These are phyloP conservation scores for Cavenderia fasciculata DNA, from an alignment of 78 protist species.

Conservation along the genomic window DNA sequence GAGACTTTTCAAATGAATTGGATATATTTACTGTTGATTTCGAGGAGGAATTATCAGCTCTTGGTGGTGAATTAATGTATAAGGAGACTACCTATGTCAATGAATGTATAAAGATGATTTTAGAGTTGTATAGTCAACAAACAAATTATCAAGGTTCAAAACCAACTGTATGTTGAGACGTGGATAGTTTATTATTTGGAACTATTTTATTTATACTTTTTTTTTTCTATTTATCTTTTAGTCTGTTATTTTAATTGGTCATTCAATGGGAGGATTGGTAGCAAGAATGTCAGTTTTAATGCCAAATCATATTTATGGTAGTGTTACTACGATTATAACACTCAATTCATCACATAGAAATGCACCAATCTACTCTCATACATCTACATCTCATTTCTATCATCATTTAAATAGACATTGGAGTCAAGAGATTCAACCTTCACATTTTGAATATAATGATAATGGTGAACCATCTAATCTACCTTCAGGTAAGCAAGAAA, in stretches of 20 bases:
- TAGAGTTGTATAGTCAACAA: conserved; percentile 37
- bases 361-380: conserved; percentile 68
- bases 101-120: conserved; percentile 61
- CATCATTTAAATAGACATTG: conserved; percentile 55
- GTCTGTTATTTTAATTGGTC: conserved; percentile 76
- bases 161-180: conserved; percentile 36
- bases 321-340: conserved; percentile 76
- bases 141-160: not conserved
- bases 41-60: conserved; percentile 80
- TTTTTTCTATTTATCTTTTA: not conserved
- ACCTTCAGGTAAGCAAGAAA: conserved; percentile 25
- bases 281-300: conserved; percentile 59
- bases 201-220: not conserved
- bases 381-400: conserved; percentile 44
- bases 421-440: conserved; percentile 66
- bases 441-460: conserved; percentile 33
- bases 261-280: conserved; percentile 82
- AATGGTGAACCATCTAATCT: conserved; percentile 32
- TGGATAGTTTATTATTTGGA: not conserved
- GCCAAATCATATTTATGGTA: conserved; percentile 67
- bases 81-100: conserved; percentile 71
- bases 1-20: conserved; percentile 52
- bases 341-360: conserved; percentile 75
- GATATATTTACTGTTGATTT: conserved; percentile 77
- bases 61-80: conserved; percentile 80